Conservation (phyloP, 768 basidiomycete genomes). For the Trametes punicea region DNA sequence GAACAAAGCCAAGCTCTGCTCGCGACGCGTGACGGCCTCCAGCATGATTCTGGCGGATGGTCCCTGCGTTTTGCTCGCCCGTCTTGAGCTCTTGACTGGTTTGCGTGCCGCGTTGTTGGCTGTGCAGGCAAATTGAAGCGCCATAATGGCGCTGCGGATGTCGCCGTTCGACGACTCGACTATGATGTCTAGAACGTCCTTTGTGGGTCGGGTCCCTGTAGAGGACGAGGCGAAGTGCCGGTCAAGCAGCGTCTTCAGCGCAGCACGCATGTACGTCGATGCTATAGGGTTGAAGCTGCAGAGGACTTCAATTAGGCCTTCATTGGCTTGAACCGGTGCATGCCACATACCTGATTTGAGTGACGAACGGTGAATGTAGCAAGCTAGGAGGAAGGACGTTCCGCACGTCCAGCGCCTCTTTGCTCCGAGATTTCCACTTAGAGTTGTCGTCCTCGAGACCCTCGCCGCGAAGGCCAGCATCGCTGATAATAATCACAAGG, state of each 20-base stretch:
- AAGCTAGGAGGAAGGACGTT: slow-evolving; percentile 69
- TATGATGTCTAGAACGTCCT: slow-evolving; percentile 70
- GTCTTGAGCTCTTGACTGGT: slow-evolving; percentile 23
- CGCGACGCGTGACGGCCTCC: slow-evolving; percentile 75
- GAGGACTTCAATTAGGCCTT: not conserved
- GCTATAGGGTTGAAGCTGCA: slow-evolving; percentile 82
- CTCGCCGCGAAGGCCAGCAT: slow-evolving; percentile 77
- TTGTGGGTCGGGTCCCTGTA: slow-evolving; percentile 42
- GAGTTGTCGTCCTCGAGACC: slow-evolving; percentile 42
- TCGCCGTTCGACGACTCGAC: slow-evolving; percentile 85
- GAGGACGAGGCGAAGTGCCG: slow-evolving; percentile 41
- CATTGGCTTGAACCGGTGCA: not conserved
- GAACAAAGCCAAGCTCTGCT: slow-evolving; percentile 85
- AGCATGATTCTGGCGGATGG: slow-evolving; percentile 40
- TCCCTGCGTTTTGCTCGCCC: slow-evolving; percentile 28
- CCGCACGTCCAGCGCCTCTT: slow-evolving; percentile 62
- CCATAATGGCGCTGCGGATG: slow-evolving; percentile 90
- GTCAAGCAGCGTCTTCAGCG: slow-evolving; percentile 58
- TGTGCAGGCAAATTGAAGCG: slow-evolving; percentile 80
- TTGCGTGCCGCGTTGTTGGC: slow-evolving; percentile 29
- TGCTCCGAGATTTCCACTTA: slow-evolving; percentile 42
- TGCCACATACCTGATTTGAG: slow-evolving; percentile 69
- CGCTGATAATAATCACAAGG: slow-evolving; percentile 79
- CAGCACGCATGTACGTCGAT: slow-evolving; percentile 76
- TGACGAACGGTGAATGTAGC: slow-evolving; percentile 68